Base-by-base conservation (phyloP, 2,329 filamentous ascomycete genomes). In the Aspergillus hortae region DNA sequence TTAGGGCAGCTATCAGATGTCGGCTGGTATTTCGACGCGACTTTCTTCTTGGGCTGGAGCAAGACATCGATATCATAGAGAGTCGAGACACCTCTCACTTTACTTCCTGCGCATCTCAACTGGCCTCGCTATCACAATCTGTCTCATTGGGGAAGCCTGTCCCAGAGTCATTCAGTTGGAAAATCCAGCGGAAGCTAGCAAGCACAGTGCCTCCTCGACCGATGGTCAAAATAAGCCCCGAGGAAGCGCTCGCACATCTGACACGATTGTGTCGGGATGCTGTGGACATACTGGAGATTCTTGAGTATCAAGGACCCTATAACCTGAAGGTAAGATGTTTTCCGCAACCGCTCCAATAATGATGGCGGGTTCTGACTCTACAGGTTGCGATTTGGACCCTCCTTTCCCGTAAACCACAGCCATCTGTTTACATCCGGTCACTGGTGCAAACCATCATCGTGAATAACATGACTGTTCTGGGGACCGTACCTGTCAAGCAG, bases 161-260 rank as follows among this genome's bases (percentile, higher is more conserved):
- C 0, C 80, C 85, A 0, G 85, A 86, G n/a, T 85, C 92, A 0
- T 97, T 96, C 68, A 96, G 90, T 61, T 83, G 84, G 21, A 95
- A 96, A 66, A 80, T 97, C 35, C 94, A 99, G 67, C 83, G 92
- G n/a, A 88, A 88, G 56, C 78, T 99, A 30, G 92, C 94, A 1
- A 96, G 91, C 60, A 96, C 91, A 0, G 92, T 96, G 62, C 94
- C 94, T 4, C 94, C 94, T 6, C 83, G 92, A 7, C 92, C 92
- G 0, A 92, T 96, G 61, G 89, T 96, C 10, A 80, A 90, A 48
- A 67, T 92, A 2, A 83, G 81, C 23, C 87, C 89, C 60, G 81
- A 86, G 12, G 85, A 90, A 61, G 88, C 91, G 0, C 81, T 87
- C 56, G 74, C 74, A 17, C 86, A 89, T 60, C 78, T 96, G 56